Conservation (phyloP, 1,284 basidiomycete genomes). For the Taiwanofungus camphoratus region DNA sequence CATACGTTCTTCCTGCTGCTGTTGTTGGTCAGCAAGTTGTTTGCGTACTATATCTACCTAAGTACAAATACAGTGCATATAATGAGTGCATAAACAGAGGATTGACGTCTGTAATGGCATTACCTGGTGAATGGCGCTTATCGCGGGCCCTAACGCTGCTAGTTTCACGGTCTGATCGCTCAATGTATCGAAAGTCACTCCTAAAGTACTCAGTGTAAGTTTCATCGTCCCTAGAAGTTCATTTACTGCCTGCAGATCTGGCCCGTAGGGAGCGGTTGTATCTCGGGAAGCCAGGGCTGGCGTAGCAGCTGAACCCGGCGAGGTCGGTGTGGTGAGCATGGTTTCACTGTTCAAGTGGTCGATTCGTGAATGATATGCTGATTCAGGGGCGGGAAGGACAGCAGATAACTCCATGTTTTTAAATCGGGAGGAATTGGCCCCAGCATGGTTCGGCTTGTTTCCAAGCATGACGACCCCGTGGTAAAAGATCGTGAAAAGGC, state of each 20-base stretch:
- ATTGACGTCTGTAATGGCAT: slow-evolving; percentile 7
- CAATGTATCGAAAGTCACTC: slow-evolving; percentile 38
- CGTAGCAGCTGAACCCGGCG: no score
- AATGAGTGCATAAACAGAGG: background rate
- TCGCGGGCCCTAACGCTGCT: slow-evolving; percentile 36
- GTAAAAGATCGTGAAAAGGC: no score
- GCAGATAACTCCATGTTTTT: no score
- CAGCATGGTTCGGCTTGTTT: no score
- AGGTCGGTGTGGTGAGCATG: no score
- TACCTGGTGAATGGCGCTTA: slow-evolving; percentile 40
- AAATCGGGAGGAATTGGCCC: no score
- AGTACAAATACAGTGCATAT: background rate
- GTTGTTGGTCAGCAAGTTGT: slow-evolving; percentile 34
- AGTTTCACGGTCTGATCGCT: slow-evolving; percentile 40
- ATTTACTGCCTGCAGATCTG: slow-evolving; percentile 36
- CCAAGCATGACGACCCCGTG: no score
- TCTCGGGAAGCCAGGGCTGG: no score
- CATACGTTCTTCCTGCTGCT: slow-evolving; percentile 32
- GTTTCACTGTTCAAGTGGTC: no score
- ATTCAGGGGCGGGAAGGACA: no score
- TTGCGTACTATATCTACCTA: slow-evolving; percentile 35
- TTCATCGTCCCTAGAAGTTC: slow-evolving; percentile 41
- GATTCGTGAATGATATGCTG: no score
- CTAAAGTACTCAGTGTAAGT: slow-evolving; percentile 32
- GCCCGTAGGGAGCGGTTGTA: no score